These are phyloP conservation scores for Coniochaeta pulveracea DNA, from an alignment of 2,329 filamentous ascomycete species.

Conservation along the genomic window DNA sequence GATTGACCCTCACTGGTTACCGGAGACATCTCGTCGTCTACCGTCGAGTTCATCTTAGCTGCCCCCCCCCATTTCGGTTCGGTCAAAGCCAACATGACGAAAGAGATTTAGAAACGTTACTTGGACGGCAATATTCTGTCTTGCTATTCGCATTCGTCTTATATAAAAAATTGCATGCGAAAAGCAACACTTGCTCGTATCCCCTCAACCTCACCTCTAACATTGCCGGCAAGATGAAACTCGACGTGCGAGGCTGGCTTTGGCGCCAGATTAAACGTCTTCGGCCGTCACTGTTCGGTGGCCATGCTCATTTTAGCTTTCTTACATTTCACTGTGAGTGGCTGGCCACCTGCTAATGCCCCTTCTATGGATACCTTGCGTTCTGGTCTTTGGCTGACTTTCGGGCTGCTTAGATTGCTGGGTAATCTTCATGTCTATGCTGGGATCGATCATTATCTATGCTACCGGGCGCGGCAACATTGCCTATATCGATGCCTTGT, in stretches of 20 bases:
- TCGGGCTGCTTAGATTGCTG: constrained; percentile 51
- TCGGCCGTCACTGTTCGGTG: constrained; percentile 46
- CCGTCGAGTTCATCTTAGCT: too few species aligned
- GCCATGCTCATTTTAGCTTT: constrained; percentile 65
- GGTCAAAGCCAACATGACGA: neutral
- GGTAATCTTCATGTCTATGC: constrained; percentile 61
- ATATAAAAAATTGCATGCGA: too few species aligned
- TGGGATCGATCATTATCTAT: constrained; percentile 71
- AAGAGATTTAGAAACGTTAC: neutral
- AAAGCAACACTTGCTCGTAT: neutral
- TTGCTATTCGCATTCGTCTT: too few species aligned
- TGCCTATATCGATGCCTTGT: constrained; percentile 75
- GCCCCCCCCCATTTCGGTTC: neutral
- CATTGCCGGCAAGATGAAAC: constrained; percentile 6
- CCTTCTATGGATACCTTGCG: too few species aligned
- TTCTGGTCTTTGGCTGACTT: neutral
- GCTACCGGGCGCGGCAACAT: constrained; percentile 45
- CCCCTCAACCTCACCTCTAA: neutral
- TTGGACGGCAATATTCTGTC: neutral
- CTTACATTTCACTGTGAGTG: constrained; percentile 67
- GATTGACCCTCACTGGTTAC: constrained; percentile 1
- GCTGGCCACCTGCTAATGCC: too few species aligned
- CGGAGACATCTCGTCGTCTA: too few species aligned
- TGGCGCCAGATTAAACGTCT: constrained; percentile 34
- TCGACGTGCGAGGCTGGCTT: constrained; percentile 10